phyloP scores from a whole-genome alignment of 176 grass and related monocot genomes.

The Triticum aestivum region IWGSC_CS_RefSeq_v2.1 NC_057796.1:340142361-340142860 shows the following conservation, averaged over 20 bases:
- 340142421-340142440: conserved; percentile 61
- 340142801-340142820: conserved; percentile 29
- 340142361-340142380: conserved; percentile 86
- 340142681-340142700: conserved; percentile 68
- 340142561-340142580: conserved; percentile 66
- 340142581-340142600: conserved; percentile 61
- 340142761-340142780: not conserved
- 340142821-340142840: conserved; percentile 81
- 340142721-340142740: conserved; percentile 54
- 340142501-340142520: conserved; percentile 62
- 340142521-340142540: conserved; percentile 72
- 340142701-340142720: conserved; percentile 56
- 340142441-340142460: conserved; percentile 15
- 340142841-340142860: conserved; percentile 65
- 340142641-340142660: conserved; percentile 50
- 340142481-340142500: conserved; percentile 25
- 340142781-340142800: conserved; percentile 15
- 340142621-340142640: conserved; percentile 24
- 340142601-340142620: conserved; percentile 13
- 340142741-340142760: conserved; percentile 2
- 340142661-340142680: conserved; percentile 79
- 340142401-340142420: conserved; percentile 64
- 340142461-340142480: conserved; percentile 13
- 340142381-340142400: conserved; percentile 48
- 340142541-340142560: conserved; percentile 66